A percentile compares a stretch with the other conserved stretches of the same genome.
phyloP scores from a whole-genome alignment of 2,329 filamentous ascomycete genomes.

The Ceratocystiopsis sp. region DNA sequence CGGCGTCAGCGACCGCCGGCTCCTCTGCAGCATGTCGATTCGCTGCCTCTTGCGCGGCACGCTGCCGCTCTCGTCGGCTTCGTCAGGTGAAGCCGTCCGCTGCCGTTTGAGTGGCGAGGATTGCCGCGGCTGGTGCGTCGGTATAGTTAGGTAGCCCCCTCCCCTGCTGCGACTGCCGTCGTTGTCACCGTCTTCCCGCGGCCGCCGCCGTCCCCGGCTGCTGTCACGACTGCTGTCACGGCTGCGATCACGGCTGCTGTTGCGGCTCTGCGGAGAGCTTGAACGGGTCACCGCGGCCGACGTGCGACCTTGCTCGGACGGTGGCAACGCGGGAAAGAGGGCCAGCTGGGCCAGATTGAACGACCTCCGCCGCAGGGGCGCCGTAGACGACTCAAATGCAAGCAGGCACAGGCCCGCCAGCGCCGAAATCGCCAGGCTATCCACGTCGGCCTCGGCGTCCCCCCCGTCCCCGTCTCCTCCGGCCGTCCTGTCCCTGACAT shows the following conservation, averaged over 20 bases:
- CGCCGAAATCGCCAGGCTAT: neutral
- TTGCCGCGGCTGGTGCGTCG: neutral
- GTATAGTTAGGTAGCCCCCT: neutral
- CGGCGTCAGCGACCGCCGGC: neutral
- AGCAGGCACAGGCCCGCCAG: slow-evolving; percentile 1
- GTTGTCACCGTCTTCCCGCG: neutral
- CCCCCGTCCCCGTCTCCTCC: neutral
- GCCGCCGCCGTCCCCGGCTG: neutral
- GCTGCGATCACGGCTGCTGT: neutral
- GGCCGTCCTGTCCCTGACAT: neutral
- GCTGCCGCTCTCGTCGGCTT: neutral
- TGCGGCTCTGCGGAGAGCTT: neutral
- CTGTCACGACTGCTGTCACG: neutral
- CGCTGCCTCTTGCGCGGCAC: neutral
- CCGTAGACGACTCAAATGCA: slow-evolving; percentile 1
- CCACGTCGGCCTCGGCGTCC: neutral
- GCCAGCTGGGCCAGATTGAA: slow-evolving; percentile 1
- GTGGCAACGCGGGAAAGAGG: neutral
- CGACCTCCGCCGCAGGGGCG: neutral
- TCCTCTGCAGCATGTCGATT: neutral
- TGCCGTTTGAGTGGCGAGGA: slow-evolving; percentile 2
- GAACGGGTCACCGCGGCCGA: neutral
- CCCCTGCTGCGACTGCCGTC: neutral
- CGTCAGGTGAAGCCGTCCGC: neutral
- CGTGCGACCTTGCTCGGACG: neutral